phyloP scores from a whole-genome alignment of 257 asterid genomes.

The Verbascum thapsus region DNA sequence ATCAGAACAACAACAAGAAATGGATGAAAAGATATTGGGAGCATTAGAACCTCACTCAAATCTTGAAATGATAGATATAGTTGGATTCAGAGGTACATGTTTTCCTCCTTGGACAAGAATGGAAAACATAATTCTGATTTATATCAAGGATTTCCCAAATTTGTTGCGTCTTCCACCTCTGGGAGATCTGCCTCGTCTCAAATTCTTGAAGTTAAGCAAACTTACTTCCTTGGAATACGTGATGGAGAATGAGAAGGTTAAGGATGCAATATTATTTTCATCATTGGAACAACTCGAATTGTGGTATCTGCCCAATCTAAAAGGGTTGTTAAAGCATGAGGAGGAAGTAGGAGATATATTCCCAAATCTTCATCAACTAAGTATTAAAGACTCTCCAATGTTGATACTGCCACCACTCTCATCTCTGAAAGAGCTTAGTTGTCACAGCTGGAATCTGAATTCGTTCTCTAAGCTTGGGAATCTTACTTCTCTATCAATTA shows the following conservation, averaged over 20 bases:
- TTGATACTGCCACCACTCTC: constrained; percentile 20
- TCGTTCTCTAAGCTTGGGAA: too few species aligned
- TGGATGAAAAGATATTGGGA: constrained; percentile 28
- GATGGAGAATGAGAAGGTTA: too few species aligned
- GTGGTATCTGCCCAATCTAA: background rate
- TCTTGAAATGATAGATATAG: too few species aligned
- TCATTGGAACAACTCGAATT: background rate
- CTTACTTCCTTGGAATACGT: too few species aligned
- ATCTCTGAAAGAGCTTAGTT: too few species aligned
- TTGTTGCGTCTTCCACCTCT: constrained; percentile 18
- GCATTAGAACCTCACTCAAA: constrained; percentile 31
- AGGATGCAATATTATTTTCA: too few species aligned
- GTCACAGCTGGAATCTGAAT: too few species aligned
- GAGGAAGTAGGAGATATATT: constrained; percentile 2
- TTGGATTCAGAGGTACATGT: too few species aligned
- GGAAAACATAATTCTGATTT: too few species aligned
- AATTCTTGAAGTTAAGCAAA: constrained; percentile 22
- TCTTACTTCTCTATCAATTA: too few species aligned
- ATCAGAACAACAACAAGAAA: background rate
- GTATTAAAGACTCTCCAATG: background rate
- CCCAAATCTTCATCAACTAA: constrained; percentile 16
- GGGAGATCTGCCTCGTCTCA: constrained; percentile 27
- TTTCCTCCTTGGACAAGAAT: too few species aligned
- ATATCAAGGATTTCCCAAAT: background rate
- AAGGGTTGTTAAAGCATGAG: constrained; percentile 21